Conservation (phyloP, 2,329 filamentous ascomycete species). For the Nothophoma quercina region DNA sequence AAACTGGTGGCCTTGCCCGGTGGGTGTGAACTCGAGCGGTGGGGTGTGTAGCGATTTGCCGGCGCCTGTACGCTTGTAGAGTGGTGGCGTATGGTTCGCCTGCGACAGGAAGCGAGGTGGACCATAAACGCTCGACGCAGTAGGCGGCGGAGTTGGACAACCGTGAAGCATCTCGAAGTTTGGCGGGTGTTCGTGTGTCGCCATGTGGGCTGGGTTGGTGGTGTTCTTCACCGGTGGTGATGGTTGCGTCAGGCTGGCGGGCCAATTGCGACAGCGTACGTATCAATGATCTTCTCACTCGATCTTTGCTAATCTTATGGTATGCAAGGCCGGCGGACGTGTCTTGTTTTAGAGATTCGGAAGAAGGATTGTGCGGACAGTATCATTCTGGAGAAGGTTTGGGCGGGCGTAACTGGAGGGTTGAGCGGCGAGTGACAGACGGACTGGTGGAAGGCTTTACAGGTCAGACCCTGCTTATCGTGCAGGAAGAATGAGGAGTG, state of each 20-base stretch:
- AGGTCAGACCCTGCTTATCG: constrained; percentile 52
- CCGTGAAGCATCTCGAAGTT: constrained; percentile 39
- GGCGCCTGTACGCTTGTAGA: constrained; percentile 44
- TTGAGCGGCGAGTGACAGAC: constrained; percentile 44
- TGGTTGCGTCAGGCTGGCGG: constrained; percentile 40
- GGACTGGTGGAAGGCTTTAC: constrained; percentile 46
- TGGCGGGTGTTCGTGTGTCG: constrained; percentile 40
- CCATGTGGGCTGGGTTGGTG: constrained; percentile 40
- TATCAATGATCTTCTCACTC: constrained; percentile 33
- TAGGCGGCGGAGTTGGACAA: constrained; percentile 48
- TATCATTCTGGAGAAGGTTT: constrained; percentile 51
- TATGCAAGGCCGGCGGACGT: constrained; percentile 42
- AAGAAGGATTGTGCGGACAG: constrained; percentile 48
- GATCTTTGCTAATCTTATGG: constrained; percentile 37
- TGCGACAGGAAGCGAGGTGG: constrained; percentile 40
- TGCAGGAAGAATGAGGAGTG: constrained; percentile 39
- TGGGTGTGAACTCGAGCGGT: constrained; percentile 49
- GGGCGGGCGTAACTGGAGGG: constrained; percentile 40
- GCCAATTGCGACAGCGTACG: constrained; percentile 42
- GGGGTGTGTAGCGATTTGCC: constrained; percentile 44
- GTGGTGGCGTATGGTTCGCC: constrained; percentile 42
- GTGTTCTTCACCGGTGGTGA: constrained; percentile 34
- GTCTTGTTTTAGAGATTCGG: constrained; percentile 42
- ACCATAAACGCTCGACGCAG: constrained; percentile 42
- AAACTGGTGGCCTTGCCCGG: constrained; percentile 45